phyloP scores from a whole-genome alignment of 192 early-diverging fungal species.

The Backusella morwellensis region DNA sequence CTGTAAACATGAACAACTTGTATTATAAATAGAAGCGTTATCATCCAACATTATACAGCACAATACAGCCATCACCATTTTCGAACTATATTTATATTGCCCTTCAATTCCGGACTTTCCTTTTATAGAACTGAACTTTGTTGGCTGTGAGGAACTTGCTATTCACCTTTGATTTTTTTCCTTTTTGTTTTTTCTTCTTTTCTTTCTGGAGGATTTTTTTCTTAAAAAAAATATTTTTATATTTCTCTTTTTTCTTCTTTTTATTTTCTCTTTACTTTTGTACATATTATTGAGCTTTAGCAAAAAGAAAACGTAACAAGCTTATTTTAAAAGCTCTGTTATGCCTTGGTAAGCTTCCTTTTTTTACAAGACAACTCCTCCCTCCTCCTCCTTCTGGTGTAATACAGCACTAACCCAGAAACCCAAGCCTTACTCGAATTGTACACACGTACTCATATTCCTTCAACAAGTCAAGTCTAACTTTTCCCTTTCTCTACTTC shows the following conservation, averaged over 20 bases:
- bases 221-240: not conserved
- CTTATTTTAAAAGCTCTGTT: not conserved
- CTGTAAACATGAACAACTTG: not conserved
- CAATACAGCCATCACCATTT: not conserved
- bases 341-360: not conserved
- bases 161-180: not conserved
- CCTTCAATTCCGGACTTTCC: slow-evolving; percentile 1
- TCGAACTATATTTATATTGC: not conserved
- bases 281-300: not conserved
- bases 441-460: not conserved
- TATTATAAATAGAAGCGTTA: not conserved
- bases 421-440: not conserved
- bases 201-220: not conserved
- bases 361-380: not conserved
- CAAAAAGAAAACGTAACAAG: not conserved
- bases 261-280: not conserved
- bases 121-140: not conserved
- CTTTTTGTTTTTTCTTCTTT: not conserved
- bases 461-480: not conserved
- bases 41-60: not conserved
- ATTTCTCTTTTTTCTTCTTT: not conserved
- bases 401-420: not conserved
- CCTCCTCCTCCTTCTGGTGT: not conserved
- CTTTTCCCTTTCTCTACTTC: slow-evolving; percentile 9
- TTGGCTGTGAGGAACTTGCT: not conserved